Conservation (phyloP, 2,329 filamentous ascomycete genomes). For the Beauveria medogensis region DNA sequence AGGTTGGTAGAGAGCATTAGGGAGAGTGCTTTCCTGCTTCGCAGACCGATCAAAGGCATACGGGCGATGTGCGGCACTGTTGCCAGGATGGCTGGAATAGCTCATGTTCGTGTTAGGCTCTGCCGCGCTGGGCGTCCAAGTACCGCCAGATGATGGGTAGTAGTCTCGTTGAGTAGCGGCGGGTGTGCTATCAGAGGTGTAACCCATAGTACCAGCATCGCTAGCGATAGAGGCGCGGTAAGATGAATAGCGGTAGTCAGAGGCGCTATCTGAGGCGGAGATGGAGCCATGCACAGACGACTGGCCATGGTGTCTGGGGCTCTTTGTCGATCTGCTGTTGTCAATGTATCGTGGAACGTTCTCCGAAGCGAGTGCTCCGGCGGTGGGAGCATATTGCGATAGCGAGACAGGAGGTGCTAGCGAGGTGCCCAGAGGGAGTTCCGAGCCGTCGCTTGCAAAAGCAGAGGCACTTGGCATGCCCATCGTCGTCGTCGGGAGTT, state of each 20-base stretch:
- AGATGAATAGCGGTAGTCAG: slow-evolving; percentile 51
- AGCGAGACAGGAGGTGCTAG: slow-evolving; percentile 46
- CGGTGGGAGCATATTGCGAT: slow-evolving; percentile 15
- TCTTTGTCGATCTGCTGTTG: slow-evolving; percentile 48
- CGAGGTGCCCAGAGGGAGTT: slow-evolving; percentile 44
- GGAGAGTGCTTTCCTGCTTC: slow-evolving; percentile 29
- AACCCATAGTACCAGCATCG: slow-evolving; percentile 25
- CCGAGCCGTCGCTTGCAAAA: slow-evolving; percentile 43
- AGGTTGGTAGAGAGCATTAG: slow-evolving; percentile 28
- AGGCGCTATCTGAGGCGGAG: slow-evolving; percentile 38
- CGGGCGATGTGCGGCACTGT: slow-evolving; percentile 29
- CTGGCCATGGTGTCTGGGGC: slow-evolving; percentile 45
- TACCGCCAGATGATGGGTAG: slow-evolving; percentile 40
- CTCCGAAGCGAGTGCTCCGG: slow-evolving; percentile 28
- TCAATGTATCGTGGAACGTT: slow-evolving; percentile 50
- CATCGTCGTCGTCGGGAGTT: slow-evolving; percentile 43
- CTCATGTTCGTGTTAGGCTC: slow-evolving; percentile 36
- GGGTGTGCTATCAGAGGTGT: slow-evolving; percentile 22
- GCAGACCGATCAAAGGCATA: slow-evolving; percentile 39
- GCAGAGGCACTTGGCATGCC: slow-evolving; percentile 39
- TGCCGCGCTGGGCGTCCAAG: slow-evolving; percentile 44
- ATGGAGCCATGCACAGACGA: slow-evolving; percentile 46
- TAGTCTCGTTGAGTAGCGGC: slow-evolving; percentile 34
- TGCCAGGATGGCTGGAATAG: slow-evolving; percentile 28
- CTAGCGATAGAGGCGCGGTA: slow-evolving; percentile 24